Evolutionary conservation across 306 rosid genomes (phyloP), one percentile per base, ranked within the genome.

Genomic region (Cucumis cinereus): DNA sequence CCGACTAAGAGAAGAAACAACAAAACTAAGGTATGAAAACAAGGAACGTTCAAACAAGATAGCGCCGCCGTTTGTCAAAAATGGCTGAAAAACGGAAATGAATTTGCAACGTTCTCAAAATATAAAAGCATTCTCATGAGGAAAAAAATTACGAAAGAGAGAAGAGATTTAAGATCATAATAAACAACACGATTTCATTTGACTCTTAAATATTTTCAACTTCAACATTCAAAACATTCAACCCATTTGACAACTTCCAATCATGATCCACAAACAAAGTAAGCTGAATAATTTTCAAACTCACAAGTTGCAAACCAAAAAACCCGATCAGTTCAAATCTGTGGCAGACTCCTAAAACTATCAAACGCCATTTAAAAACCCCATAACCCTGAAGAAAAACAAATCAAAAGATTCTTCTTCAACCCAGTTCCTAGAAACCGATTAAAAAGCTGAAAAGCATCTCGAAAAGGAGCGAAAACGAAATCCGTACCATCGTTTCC

Each of bases 101-200:
- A 22, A 69, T 68, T 43, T 22, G 35, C 54, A 6, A 68, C 30
- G 35, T 41, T 6, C 33, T 49, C 26, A 41, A 67, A 22, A 5
- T 12, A 4, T 40, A 67, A 67, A 67, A 11, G 1, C 11, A 43
- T 11, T 68, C 23, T 68, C 4, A 4, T 5, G 50, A 36, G 28
- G 10, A 43, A 13, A 11, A 23, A 12, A 40, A 11, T 45, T 69
- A 69, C 20, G 20, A 5, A 68, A 15, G 10, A 6, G 57, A 9
- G 4, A 6, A 40, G 12, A 2, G 33, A 67, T n/a, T 10, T 7
- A 12, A 68, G 3, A 7, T 24, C 23, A 22, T 23, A 45, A 43
- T 41, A 69, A 69, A 69, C 75, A 23, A 69, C 74, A 45, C 74
- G 35, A 43, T 68, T 68, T 22, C 35, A 68, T 23, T 67, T 41